Conservation (phyloP, 805 yeast genomes). For the Schwanniomyces vanrijiae region DNA sequence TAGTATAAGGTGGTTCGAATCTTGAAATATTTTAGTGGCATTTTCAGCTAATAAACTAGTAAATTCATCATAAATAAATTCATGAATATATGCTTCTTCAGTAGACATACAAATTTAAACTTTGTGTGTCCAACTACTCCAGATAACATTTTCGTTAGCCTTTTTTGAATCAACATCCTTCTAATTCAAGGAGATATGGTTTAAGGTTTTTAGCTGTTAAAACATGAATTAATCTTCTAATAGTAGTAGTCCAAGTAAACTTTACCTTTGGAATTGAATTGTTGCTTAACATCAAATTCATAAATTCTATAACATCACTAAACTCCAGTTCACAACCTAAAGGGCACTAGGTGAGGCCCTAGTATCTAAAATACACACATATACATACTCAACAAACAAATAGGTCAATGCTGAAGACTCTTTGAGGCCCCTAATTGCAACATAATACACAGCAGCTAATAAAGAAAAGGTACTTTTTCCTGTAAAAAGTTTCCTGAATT, state of each 20-base stretch:
- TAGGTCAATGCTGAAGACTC: slow-evolving; percentile 34
- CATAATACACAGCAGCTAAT: slow-evolving; percentile 50
- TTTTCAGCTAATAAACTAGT: slow-evolving; percentile 13
- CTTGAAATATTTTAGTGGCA: slow-evolving; percentile 13
- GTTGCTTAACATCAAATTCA: slow-evolving; percentile 25
- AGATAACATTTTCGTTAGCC: slow-evolving; percentile 27
- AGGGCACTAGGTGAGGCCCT: slow-evolving; percentile 39
- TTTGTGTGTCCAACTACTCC: slow-evolving; percentile 41
- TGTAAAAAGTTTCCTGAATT: slow-evolving; percentile 44
- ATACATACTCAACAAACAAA: slow-evolving; percentile 28
- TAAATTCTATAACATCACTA: slow-evolving; percentile 20
- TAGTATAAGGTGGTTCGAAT: slow-evolving; percentile 19
- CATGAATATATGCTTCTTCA: slow-evolving; percentile 38
- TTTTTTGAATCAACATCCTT: slow-evolving; percentile 39
- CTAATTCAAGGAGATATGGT: slow-evolving; percentile 44
- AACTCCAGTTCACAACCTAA: slow-evolving; percentile 33
- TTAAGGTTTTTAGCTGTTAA: slow-evolving; percentile 37
- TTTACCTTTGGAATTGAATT: slow-evolving; percentile 34
- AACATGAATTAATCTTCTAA: slow-evolving; percentile 36
- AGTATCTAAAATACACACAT: slow-evolving; percentile 33
- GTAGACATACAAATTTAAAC: slow-evolving; percentile 53
- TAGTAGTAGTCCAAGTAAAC: slow-evolving; percentile 47
- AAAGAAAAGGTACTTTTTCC: slow-evolving; percentile 44
- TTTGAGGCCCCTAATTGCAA: slow-evolving; percentile 42
- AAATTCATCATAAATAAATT: slow-evolving; percentile 29